Base-by-base conservation (phyloP, 2,329 filamentous ascomycete species). In the Diplocarpon rosae region DNA sequence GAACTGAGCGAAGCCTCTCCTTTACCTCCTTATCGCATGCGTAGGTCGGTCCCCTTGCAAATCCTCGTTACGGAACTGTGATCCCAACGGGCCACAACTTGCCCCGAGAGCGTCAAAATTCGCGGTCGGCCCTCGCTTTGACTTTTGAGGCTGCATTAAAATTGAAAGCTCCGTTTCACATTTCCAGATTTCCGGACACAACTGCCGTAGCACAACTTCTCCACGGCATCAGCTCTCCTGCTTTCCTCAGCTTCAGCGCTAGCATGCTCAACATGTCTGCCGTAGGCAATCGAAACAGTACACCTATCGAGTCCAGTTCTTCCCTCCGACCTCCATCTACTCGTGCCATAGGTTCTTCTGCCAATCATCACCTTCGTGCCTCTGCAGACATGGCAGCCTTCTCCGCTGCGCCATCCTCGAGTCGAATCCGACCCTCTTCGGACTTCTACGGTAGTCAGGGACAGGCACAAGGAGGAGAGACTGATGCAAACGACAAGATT, bases 361-460 rank as follows among this genome's bases (percentile, higher is more conserved):
- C 82, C 45, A 43, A 37, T 17, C 85, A 90, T 65, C 85, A 92
- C 63, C 80, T 98, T 52, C 87, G 92, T 59, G 87, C 89, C 37
- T 98, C 92, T 42, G 90, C 92, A 59, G 92, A 98, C 64, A 94
- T 96, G 85, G 85, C 87, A 51, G 82, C 82, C 39, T 85, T 94
- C 61, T 78, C 67, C 62, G 72, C 57, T 62, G 86, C 69, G 58
- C 83, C 70, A 57, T 78, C 78, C 28, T 76, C 84, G 35, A 83
- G 76, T 60, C 85, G 88, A 54, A 94, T 95, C 58, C 85, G 92
- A 48, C 92, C 92, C 28, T 88, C 89, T 20, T 96, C 92, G 15
- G 92, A 98, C 63, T 88, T 96, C 65, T 95, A 90, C 65, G 89
- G 85, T 52, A 68, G 75, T 35, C 78, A 85, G 59, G 74, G 74